Percentiles rank a stretch among this genome's conserved stretches.
Evolutionary conservation across 2,329 filamentous ascomycete species (phyloP).

Genomic region (Phaeosphaeriaceae sp.): DNA sequence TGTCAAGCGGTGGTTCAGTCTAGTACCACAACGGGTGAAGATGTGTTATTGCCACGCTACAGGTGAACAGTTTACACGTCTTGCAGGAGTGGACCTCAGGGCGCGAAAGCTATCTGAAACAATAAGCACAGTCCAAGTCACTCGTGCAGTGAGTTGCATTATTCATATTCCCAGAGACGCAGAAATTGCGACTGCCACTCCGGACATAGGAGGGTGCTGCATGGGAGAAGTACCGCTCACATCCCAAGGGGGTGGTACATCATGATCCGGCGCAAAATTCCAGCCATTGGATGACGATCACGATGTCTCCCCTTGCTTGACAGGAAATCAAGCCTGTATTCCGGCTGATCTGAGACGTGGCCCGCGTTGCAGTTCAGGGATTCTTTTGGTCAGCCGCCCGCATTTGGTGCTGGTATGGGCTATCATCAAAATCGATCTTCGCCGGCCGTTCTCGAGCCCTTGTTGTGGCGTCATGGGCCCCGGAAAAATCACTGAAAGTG

Average conservation of each 20-base stretch:
- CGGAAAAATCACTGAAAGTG: conserved; percentile 43
- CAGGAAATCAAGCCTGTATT: conserved; percentile 25
- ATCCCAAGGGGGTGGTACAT: conserved; percentile 27
- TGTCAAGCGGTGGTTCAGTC: conserved; percentile 23
- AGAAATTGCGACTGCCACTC: background rate
- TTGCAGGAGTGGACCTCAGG: conserved; percentile 24
- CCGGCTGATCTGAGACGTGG: conserved; percentile 48
- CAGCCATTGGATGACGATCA: conserved; percentile 15
- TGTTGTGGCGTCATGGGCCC: conserved; percentile 37
- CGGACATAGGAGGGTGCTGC: background rate
- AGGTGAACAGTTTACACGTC: conserved; percentile 15
- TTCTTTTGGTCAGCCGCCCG: conserved; percentile 37
- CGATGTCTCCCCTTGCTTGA: conserved; percentile 16
- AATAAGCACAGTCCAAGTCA: conserved; percentile 4
- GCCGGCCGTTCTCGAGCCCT: conserved; percentile 37
- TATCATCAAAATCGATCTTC: conserved; percentile 43
- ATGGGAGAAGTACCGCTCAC: conserved; percentile 27
- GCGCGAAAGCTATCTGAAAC: conserved; percentile 22
- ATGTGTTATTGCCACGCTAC: conserved; percentile 19
- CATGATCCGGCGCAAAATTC: conserved; percentile 21
- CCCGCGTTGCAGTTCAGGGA: conserved; percentile 24
- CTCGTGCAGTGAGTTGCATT: conserved; percentile 3
- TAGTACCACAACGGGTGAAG: conserved; percentile 10
- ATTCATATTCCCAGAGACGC: background rate
- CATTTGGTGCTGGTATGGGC: conserved; percentile 32